Percentiles rank a stretch among this genome's conserved stretches.
phyloP scores from a whole-genome alignment of 441 rosid genomes.

The Codiaeum variegatum region DNA sequence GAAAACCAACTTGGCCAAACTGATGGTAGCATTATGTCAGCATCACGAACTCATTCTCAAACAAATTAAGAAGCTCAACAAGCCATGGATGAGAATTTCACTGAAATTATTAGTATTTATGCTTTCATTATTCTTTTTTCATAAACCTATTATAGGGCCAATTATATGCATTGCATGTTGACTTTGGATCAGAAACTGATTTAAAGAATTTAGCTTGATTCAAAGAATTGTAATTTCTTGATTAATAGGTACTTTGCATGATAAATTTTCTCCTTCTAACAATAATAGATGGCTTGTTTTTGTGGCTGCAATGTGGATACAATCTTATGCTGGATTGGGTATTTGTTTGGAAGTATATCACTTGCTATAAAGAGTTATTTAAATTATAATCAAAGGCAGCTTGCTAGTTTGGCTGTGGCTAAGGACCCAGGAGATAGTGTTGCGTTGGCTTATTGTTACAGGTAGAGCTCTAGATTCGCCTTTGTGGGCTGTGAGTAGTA shows the following conservation, averaged over 20 bases:
- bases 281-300: slow-evolving; percentile 93
- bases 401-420: slow-evolving; percentile 86
- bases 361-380: slow-evolving; percentile 88
- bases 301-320: slow-evolving; percentile 98
- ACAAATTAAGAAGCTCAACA: too few species aligned
- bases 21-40: too few species aligned
- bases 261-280: slow-evolving; percentile 44
- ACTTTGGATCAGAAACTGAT: too few species aligned
- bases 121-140: too few species aligned
- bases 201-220: neutral
- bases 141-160: too few species aligned
- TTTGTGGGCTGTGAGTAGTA: slow-evolving; percentile 82
- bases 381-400: slow-evolving; percentile 76
- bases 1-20: too few species aligned
- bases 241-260: slow-evolving; percentile 42
- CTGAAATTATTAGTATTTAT: too few species aligned
- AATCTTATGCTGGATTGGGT: slow-evolving; percentile 94
- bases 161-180: too few species aligned
- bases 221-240: neutral
- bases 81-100: too few species aligned
- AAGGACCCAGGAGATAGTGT: slow-evolving; percentile 96
- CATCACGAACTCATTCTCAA: too few species aligned
- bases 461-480: slow-evolving; percentile 86
- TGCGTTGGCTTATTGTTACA: slow-evolving; percentile 79
- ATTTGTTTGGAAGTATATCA: slow-evolving; percentile 91